A percentile compares a stretch with the other conserved stretches of the same genome.
These are phyloP conservation scores for Heterobasidion occidentale DNA, from an alignment of 1,284 basidiomycete genomes.

Conservation along the genomic window DNA sequence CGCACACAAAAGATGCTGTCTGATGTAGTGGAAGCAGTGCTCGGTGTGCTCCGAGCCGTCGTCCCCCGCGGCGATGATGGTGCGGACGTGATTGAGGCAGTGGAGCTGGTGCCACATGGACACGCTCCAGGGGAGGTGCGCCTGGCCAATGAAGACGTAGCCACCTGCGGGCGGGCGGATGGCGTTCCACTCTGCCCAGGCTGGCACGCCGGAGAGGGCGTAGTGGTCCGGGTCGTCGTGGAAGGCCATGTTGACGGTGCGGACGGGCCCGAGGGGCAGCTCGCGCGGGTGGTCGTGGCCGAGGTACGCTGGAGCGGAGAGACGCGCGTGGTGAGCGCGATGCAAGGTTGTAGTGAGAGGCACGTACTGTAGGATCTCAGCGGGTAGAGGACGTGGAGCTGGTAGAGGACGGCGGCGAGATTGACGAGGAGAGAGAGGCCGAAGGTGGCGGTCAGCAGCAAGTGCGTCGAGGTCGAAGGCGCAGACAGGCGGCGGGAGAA, in stretches of 20 bases:
- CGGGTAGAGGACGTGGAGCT: not conserved
- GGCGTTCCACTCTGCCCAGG: not conserved
- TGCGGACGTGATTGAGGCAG: constrained; percentile 6
- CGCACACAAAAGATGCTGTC: not conserved
- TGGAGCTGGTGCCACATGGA: constrained; percentile 8
- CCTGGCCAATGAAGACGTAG: constrained; percentile 1
- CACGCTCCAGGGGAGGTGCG: not conserved
- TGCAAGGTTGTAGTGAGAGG: not conserved
- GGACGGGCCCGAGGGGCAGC: not conserved
- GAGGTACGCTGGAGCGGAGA: not conserved
- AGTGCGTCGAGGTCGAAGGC: not conserved
- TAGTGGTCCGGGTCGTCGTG: not conserved
- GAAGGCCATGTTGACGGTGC: not conserved
- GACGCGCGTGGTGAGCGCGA: not conserved
- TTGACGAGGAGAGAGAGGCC: not conserved
- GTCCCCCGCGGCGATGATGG: not conserved
- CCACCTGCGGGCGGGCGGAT: not conserved
- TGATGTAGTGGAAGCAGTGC: not conserved
- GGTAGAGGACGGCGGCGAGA: not conserved
- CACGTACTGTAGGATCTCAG: not conserved
- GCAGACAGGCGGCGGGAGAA: not conserved
- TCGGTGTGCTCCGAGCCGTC: not conserved
- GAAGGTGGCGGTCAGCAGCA: not conserved
- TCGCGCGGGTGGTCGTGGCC: not conserved
- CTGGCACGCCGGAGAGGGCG: not conserved